Conservation (phyloP, 305 asterid species). For the Striga hermonthica region DNA sequence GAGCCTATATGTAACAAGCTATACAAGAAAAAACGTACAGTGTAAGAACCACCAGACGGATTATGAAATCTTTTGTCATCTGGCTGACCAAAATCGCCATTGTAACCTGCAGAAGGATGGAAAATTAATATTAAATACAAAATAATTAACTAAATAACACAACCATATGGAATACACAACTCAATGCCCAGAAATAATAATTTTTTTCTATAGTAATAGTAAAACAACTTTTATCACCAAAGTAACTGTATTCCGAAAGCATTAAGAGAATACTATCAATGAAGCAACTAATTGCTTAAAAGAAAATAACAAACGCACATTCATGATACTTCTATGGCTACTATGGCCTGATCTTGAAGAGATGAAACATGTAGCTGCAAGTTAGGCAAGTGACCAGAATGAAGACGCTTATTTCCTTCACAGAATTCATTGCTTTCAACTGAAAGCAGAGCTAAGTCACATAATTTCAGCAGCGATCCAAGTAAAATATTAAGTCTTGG, state of each 20-base stretch:
- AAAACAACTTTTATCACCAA: not conserved
- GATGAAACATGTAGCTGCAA: too few species aligned
- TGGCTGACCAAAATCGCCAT: conserved; percentile 40
- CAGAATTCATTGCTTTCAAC: too few species aligned
- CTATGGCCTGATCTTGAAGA: too few species aligned
- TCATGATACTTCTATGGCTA: too few species aligned
- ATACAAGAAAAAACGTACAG: conserved; percentile 31
- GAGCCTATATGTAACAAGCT: conserved; percentile 4
- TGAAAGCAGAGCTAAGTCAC: too few species aligned
- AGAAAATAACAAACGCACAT: too few species aligned
- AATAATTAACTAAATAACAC: conserved; percentile 4
- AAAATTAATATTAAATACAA: conserved; percentile 6
- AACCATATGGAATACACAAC: not conserved
- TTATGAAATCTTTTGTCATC: conserved; percentile 43
- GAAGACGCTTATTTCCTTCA: too few species aligned
- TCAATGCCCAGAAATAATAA: too few species aligned
- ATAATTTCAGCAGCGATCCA: too few species aligned
- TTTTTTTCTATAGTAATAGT: not conserved
- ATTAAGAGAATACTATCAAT: not conserved
- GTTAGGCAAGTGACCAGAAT: too few species aligned
- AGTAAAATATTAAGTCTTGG: too few species aligned
- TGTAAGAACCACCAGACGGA: conserved; percentile 38
- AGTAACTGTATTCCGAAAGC: not conserved
- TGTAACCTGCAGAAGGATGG: conserved; percentile 40
- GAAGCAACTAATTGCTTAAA: not conserved